Base-by-base conservation (phyloP, 148 eudicot genomes). In the Heliamphora exappendiculata region DNA sequence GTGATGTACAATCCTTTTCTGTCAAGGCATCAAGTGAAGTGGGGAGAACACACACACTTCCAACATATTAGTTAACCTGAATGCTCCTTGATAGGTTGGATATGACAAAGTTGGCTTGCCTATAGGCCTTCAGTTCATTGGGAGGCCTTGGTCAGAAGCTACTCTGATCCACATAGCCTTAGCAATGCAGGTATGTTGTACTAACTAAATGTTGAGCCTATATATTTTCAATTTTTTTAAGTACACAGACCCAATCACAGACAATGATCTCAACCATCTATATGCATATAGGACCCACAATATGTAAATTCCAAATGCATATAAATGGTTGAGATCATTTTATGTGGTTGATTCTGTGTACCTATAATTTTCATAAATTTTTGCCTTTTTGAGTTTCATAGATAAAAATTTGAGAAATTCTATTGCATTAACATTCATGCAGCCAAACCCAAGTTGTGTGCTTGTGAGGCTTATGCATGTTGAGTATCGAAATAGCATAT, bases 61-160 rank as follows among this genome's bases (percentile, higher is more conserved):
- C 44, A 9, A 28, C 33, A 42, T 41, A 22, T 31, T 54, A 8
- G 42, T 39, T 73, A 28, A 72, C 39, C 19, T 37, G 5, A 63
- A 58, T 33, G 67, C 26, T 49, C 71, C 54, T 76, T 55, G 47
- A 51, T 81, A 95, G 98, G 91, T 96, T 78, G 99, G 99, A 31
- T 93, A 93, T 60, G 98, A 96, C 75, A 83, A 81, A 79, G 67
- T n/a, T 22, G 97, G 97, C 22, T 76, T 93, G 86, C 99, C 99
- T 20, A 93, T 96, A 24, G 99, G 99, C 45, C 91, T 96, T 71
- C 99, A 96, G 70, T 91, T 93, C 66, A 87, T 93, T 10, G 99
- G 97, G 72, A 84, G 81, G 78, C 94, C 99, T 57, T 90, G 99
- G 98, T 87, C 94, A n/a, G 99, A 96, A 80, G 85, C 99, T 72